Evolutionary conservation across 1,139 yeast genomes (phyloP).

Genomic region (Hansenula anomala): DNA sequence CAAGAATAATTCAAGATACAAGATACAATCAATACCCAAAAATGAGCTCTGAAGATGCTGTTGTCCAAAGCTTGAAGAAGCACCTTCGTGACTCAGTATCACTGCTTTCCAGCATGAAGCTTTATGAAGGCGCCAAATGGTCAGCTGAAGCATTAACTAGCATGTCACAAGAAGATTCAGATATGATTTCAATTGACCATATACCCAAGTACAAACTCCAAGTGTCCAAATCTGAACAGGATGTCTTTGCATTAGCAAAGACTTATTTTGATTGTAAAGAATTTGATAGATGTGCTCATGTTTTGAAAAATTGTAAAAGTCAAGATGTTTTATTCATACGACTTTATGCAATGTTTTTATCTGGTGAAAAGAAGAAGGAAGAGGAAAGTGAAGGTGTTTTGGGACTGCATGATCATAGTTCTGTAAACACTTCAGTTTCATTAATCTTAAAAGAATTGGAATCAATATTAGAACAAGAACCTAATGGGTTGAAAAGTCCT

Average conservation of each 20-base stretch:
- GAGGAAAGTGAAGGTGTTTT: slow-evolving; percentile 70
- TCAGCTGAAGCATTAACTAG: slow-evolving; percentile 71
- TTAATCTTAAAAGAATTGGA: slow-evolving; percentile 37
- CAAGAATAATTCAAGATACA: not conserved
- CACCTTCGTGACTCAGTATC: slow-evolving; percentile 32
- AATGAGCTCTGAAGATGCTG: too few relatives aligned
- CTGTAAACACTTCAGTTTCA: slow-evolving; percentile 26
- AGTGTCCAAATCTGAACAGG: slow-evolving; percentile 31
- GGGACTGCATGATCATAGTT: slow-evolving; percentile 35
- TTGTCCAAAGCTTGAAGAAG: not conserved
- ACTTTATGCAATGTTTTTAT: slow-evolving; percentile 62
- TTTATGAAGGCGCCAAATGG: slow-evolving; percentile 78
- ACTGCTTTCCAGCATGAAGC: slow-evolving; percentile 41
- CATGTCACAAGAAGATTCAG: slow-evolving; percentile 20
- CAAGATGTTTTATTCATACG: slow-evolving; percentile 59
- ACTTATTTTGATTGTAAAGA: slow-evolving; percentile 81
- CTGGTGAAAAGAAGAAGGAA: slow-evolving; percentile 70
- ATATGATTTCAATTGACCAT: slow-evolving; percentile 4
- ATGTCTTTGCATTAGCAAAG: slow-evolving; percentile 55
- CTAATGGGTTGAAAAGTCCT: slow-evolving; percentile 31
- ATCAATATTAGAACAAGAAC: not conserved
- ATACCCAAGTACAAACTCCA: slow-evolving; percentile 1
- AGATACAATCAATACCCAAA: too few relatives aligned
- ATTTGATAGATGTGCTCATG: slow-evolving; percentile 71
- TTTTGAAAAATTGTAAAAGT: slow-evolving; percentile 47